A percentile compares a stretch with the other conserved stretches of the same genome.
These are phyloP conservation scores for Nannochloris sp. DNA, from an alignment of 139 green algal genomes.

Conservation along the genomic window DNA sequence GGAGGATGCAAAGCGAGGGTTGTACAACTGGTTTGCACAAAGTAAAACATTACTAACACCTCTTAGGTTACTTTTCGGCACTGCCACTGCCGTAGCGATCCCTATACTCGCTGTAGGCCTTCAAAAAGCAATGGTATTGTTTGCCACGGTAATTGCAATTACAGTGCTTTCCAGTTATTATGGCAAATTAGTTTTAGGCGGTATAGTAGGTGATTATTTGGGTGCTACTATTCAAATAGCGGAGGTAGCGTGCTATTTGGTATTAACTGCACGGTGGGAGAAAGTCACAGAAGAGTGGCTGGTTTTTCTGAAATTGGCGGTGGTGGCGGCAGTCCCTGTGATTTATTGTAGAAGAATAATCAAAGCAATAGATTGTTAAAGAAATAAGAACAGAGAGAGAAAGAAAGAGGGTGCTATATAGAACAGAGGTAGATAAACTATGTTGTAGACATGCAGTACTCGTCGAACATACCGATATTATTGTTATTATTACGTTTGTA, in stretches of 20 bases:
- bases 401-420: no score
- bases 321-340: slow-evolving; percentile 8
- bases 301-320: slow-evolving; percentile 11
- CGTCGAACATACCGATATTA: no score
- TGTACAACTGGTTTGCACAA: slow-evolving; percentile 49
- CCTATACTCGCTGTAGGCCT: slow-evolving; percentile 9
- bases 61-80: slow-evolving; percentile 31
- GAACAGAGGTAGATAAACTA: no score
- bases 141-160: neutral
- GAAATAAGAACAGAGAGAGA: neutral
- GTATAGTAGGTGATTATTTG: slow-evolving; percentile 41
- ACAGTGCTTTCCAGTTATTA: slow-evolving; percentile 19
- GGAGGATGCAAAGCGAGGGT: slow-evolving; percentile 43
- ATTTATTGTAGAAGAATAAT: slow-evolving; percentile 26
- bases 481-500: no score
- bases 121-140: neutral
- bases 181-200: slow-evolving; percentile 30
- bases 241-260: slow-evolving; percentile 29
- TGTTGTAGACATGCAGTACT: no score
- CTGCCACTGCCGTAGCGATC: slow-evolving; percentile 4
- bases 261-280: slow-evolving; percentile 27
- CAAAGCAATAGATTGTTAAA: neutral
- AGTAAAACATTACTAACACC: slow-evolving; percentile 34
- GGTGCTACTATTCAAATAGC: slow-evolving; percentile 42
- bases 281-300: slow-evolving; percentile 1